Conservation (phyloP, 768 basidiomycete genomes). For the Rhizopogon rudus region DNA sequence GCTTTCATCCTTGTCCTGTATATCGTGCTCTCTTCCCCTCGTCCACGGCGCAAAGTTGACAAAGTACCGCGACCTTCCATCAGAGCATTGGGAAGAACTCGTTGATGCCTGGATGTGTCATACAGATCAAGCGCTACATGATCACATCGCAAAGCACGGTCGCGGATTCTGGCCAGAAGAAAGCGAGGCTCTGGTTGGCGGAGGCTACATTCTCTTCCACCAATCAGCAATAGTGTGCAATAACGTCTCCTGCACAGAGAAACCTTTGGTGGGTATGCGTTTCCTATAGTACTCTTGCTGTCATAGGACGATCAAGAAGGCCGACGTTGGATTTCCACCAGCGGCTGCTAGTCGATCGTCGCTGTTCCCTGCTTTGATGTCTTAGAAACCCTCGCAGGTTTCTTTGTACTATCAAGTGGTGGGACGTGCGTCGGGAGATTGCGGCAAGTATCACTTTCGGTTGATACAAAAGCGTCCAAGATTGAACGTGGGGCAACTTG, state of each 20-base stretch:
- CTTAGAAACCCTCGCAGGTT: conserved; percentile 61
- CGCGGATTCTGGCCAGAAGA: conserved; percentile 75
- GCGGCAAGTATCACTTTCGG: conserved; percentile 46
- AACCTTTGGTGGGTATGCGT: conserved; percentile 49
- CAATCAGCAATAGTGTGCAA: not conserved
- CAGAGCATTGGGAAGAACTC: conserved; percentile 96
- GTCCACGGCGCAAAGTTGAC: conserved; percentile 41
- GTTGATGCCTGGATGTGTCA: conserved; percentile 99
- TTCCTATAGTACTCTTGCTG: conserved; percentile 4
- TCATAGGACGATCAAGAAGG: conserved; percentile 85
- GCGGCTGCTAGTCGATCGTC: conserved; percentile 40
- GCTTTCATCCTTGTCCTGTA: conserved; percentile 70
- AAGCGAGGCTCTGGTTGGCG: conserved; percentile 79
- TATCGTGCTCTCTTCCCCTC: conserved; percentile 75
- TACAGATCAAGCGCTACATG: conserved; percentile 77
- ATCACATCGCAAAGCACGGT: conserved; percentile 54
- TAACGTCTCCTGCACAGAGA: conserved; percentile 19
- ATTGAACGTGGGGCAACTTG: conserved; percentile 35
- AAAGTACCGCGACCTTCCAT: conserved; percentile 82
- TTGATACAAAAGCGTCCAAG: conserved; percentile 95
- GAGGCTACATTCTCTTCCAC: conserved; percentile 77
- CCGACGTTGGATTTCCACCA: conserved; percentile 73
- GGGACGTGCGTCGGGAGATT: conserved; percentile 18
- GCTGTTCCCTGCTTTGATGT: conserved; percentile 9
- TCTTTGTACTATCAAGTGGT: conserved; percentile 16